These are phyloP conservation scores for Clarireedia monteithiana DNA, from an alignment of 2,329 filamentous ascomycete species.

Conservation along the genomic window DNA sequence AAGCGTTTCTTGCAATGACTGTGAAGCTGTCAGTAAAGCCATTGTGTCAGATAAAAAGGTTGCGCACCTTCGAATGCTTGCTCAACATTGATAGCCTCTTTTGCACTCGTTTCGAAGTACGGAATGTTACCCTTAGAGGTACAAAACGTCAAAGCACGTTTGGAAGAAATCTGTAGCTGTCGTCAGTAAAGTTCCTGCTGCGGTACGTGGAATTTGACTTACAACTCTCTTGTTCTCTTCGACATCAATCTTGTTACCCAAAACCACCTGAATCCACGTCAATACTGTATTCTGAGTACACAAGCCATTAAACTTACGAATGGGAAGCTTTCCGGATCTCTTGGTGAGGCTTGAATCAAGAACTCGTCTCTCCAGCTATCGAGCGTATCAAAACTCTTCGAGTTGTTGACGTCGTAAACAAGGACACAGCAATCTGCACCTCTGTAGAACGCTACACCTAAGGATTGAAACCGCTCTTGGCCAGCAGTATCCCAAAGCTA, in stretches of 20 bases:
- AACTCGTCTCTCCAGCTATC: conserved; percentile 99
- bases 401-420: conserved; percentile 98
- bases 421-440: conserved; percentile 97
- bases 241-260: conserved; percentile 98
- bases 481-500: conserved; percentile 97
- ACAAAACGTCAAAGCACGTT: conserved; percentile 94
- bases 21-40: conserved; percentile 6
- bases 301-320: conserved; percentile 60
- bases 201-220: conserved; percentile 26
- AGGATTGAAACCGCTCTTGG: conserved; percentile 93
- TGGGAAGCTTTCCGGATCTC: conserved; percentile 94
- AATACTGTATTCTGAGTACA: conserved; percentile 8
- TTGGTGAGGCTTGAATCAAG: conserved; percentile 89
- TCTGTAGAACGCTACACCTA: conserved; percentile 95
- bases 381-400: conserved; percentile 96
- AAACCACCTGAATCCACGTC: conserved; percentile 59
- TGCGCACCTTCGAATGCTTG: conserved; percentile 60
- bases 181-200: conserved; percentile 17
- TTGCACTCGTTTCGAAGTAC: conserved; percentile 98
- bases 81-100: conserved; percentile 97
- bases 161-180: conserved; percentile 68
- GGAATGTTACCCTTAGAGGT: conserved; percentile 96
- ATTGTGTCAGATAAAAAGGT: neutral
- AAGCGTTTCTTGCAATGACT: conserved; percentile 94
- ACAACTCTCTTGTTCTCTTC: conserved; percentile 95